phyloP scores from a whole-genome alignment of 139 green algal species.

The Chlorella sp. region DNA sequence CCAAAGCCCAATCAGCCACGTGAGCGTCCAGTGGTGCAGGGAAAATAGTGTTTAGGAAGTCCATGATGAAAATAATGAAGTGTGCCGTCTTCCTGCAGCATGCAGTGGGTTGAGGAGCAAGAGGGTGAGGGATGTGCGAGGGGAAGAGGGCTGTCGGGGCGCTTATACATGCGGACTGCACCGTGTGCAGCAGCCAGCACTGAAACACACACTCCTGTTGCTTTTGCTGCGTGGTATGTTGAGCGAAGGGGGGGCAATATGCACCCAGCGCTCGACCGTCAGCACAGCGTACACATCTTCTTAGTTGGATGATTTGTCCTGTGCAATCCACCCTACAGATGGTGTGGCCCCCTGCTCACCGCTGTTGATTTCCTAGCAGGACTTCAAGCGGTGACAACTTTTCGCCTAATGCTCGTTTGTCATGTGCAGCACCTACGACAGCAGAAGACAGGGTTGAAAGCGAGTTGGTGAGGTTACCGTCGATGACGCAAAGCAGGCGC shows the following conservation, averaged over 20 bases:
- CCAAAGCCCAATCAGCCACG: background rate
- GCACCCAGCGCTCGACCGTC: slow-evolving; percentile 55
- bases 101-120: background rate
- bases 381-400: too few relatives aligned
- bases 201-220: slow-evolving; percentile 42
- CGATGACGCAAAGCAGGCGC: too few relatives aligned
- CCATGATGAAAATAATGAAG: background rate
- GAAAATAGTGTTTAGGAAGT: background rate
- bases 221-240: slow-evolving; percentile 57
- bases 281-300: background rate
- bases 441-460: too few relatives aligned
- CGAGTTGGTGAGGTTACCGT: too few relatives aligned
- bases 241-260: slow-evolving; percentile 41
- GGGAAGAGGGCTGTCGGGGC: slow-evolving; percentile 23
- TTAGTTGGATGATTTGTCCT: too few relatives aligned
- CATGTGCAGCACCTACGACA: too few relatives aligned
- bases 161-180: slow-evolving; percentile 50
- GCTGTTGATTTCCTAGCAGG: too few relatives aligned
- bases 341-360: too few relatives aligned
- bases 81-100: too few relatives aligned
- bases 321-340: too few relatives aligned
- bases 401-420: too few relatives aligned
- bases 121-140: background rate
- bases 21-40: background rate
- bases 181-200: slow-evolving; percentile 32